Evolutionary conservation across 345 rosid genomes (phyloP), one percentile per base, ranked within the genome.

Genomic region (Syzygium grande): DNA sequence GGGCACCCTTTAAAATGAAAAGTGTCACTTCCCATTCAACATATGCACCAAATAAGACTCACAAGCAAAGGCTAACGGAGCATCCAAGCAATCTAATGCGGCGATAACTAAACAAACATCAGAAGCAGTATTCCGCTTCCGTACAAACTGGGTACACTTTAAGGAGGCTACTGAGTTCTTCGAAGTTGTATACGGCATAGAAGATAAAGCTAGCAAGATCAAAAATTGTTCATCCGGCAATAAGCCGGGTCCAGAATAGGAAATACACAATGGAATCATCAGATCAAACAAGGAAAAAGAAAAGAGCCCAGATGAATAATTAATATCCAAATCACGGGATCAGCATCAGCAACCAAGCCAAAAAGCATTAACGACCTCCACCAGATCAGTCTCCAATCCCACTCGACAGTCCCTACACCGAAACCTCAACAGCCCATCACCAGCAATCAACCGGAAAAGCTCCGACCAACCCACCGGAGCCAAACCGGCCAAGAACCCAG

Each of bases 1-100:
- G 99, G 54, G 97, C 97, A 61, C 92, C 92, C 98, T 97, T 61
- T 58, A 30, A 51, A 52, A 17, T 22, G 43, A 59, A 58, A 87
- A 29, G 1, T 10, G 38, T 43, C 49, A 25, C 11, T 59, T 49
- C 43, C 27, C 54, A 49, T 38, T 41, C 30, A 51, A 56, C 56
- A 51, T 14, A 73, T 25, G 53, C 34, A 54, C 27, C 29, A 59
- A 86, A 56, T 59, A 85, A 46, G 27, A 85, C 29, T 7, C 15
- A 85, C 51, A 34, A 23, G 21, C 51, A 55, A 34, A n/a, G 22
- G 52, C 14, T 19, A 38, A 19, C 5, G 80, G 80, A 73, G 80
- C 80, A 73, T 73, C 27, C 49, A 38, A 73, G 80, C 49, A 38
- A 73, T 34, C 25, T 73, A 41, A 73, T 73, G 1, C 10, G 49